phyloP scores from a whole-genome alignment of 2,329 filamentous ascomycete species.

The Cytospora paraplurivora region DNA sequence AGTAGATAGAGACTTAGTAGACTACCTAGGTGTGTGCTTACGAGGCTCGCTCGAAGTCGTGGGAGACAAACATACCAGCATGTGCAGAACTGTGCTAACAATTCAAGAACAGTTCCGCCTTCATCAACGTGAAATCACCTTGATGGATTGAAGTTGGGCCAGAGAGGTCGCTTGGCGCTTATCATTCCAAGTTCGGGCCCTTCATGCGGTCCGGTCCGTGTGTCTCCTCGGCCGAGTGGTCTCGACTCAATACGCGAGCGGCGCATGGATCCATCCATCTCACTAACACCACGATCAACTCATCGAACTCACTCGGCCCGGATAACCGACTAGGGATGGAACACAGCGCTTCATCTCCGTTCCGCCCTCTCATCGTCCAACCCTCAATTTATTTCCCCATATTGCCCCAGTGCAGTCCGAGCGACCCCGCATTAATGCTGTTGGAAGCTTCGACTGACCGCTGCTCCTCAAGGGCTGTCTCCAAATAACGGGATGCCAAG shows the following conservation, averaged over 20 bases:
- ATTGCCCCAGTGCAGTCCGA: background rate
- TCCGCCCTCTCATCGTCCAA: background rate
- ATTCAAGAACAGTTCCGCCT: too few relatives aligned
- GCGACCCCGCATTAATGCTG: background rate
- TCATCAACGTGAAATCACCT: too few relatives aligned
- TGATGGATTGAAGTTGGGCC: too few relatives aligned
- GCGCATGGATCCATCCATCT: background rate
- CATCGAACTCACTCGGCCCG: background rate
- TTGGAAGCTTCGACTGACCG: background rate
- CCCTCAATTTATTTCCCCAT: background rate
- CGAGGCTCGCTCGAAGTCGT: too few relatives aligned
- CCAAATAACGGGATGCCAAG: constrained; percentile 4
- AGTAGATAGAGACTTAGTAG: too few relatives aligned
- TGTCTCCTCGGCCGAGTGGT: too few relatives aligned
- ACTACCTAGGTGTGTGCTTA: too few relatives aligned
- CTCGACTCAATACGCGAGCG: too few relatives aligned
- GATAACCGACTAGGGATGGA: background rate
- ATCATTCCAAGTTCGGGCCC: background rate
- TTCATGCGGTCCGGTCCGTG: background rate
- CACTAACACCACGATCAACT: background rate
- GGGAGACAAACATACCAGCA: too few relatives aligned
- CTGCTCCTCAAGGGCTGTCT: background rate
- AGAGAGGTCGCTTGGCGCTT: too few relatives aligned
- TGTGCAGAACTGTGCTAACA: too few relatives aligned
- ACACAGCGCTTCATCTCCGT: background rate